Conservation (phyloP, 192 early-diverging fungal species). For the Linnemannia exigua region DNA sequence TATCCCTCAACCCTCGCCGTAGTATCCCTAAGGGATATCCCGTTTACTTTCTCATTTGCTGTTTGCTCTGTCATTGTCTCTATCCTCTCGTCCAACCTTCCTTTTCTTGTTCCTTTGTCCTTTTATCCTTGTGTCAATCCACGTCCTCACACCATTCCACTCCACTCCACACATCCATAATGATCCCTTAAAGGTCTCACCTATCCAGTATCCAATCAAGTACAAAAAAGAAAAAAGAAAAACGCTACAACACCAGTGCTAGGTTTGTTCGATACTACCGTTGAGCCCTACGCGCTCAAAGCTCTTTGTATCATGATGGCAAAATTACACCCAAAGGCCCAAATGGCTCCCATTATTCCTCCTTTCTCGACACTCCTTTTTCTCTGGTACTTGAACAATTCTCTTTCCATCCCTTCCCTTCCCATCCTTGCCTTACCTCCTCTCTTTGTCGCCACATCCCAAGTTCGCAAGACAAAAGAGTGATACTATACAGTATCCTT, state of each 20-base stretch:
- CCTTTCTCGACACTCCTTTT: not conserved
- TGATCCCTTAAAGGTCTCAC: not conserved
- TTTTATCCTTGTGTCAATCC: not conserved
- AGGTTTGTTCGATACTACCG: not conserved
- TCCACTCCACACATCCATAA: not conserved
- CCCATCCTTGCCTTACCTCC: not conserved
- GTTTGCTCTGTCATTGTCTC: not conserved
- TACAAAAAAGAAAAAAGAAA: not conserved
- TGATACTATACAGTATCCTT: not conserved
- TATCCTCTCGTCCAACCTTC: not conserved
- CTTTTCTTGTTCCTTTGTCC: not conserved
- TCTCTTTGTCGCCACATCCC: not conserved
- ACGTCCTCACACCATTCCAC: no score
- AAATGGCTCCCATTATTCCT: not conserved
- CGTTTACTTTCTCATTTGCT: not conserved
- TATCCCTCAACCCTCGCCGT: not conserved
- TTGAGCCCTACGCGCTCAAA: not conserved
- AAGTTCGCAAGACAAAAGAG: not conserved
- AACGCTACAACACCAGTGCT: not conserved
- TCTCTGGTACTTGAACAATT: not conserved
- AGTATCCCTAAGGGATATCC: not conserved
- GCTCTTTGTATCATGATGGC: not conserved
- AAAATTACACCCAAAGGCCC: not conserved
- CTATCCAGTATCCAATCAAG: not conserved
- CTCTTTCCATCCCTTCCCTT: no score